phyloP scores from a whole-genome alignment of 1,139 yeast species.

The Hansenula sp. region DNA sequence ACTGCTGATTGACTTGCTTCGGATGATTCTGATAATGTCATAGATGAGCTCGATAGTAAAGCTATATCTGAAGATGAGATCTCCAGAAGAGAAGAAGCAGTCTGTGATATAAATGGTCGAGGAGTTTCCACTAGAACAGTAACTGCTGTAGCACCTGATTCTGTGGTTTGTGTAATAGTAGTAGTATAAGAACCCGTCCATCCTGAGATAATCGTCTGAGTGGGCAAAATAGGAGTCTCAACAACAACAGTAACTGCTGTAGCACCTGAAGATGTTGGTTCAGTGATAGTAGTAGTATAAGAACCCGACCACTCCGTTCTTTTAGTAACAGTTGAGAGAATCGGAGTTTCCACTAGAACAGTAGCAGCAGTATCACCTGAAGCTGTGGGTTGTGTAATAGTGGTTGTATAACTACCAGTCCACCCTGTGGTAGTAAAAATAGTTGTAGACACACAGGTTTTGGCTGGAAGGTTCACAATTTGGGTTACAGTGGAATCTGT shows the following conservation, averaged over 20 bases:
- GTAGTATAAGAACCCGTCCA: not conserved
- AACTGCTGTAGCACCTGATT: not conserved
- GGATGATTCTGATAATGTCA: too few species aligned
- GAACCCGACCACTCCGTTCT: not conserved
- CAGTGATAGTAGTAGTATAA: not conserved
- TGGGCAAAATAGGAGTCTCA: constrained; percentile 15
- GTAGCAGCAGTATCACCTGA: not conserved
- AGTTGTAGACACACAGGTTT: too few species aligned
- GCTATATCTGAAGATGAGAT: too few species aligned
- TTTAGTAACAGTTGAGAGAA: not conserved
- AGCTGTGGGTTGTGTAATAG: not conserved
- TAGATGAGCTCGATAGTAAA: too few species aligned
- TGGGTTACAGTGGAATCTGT: too few species aligned
- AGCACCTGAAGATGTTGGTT: not conserved
- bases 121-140: not conserved
- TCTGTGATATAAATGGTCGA: too few species aligned
- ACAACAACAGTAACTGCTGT: constrained; percentile 19
- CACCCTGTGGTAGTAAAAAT: not conserved
- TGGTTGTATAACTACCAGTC: not conserved
- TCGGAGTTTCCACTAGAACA: not conserved
- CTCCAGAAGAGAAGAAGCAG: constrained; percentile 26
- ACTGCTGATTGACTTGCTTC: too few species aligned
- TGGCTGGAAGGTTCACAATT: too few species aligned
- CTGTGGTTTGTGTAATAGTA: not conserved
- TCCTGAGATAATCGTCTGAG: too few species aligned